Conservation (phyloP, 306 rosid species). For the Rosa lucieae region DNA sequence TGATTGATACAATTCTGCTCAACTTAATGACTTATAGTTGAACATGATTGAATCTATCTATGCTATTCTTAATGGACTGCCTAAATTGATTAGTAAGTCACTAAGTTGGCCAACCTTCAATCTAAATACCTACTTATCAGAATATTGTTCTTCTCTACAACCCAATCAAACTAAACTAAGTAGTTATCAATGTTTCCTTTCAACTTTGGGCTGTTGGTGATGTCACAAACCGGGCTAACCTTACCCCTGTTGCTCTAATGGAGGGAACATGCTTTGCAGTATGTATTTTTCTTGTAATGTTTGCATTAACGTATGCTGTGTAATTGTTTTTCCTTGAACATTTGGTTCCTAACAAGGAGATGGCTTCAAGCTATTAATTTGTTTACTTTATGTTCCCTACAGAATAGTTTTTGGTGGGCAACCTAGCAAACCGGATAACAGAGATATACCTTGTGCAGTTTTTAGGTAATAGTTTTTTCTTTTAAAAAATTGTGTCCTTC, state of each 20-base stretch:
- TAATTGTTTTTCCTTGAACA: neutral
- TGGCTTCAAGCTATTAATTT: neutral
- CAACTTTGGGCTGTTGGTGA: conserved; percentile 85
- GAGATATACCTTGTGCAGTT: conserved; percentile 51
- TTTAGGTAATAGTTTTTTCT: conserved; percentile 39
- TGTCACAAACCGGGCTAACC: conserved; percentile 84
- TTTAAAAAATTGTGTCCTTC: neutral
- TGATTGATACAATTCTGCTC: too few species aligned
- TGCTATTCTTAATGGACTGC: too few species aligned
- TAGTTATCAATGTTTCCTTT: too few species aligned
- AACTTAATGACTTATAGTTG: too few species aligned
- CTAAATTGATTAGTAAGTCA: too few species aligned
- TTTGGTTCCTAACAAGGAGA: conserved; percentile 8
- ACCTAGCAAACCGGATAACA: conserved; percentile 68
- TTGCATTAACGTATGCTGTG: neutral
- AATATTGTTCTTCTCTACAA: too few species aligned
- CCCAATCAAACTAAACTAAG: too few species aligned
- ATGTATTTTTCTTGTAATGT: conserved; percentile 35
- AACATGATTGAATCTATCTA: too few species aligned
- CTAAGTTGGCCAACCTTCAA: too few species aligned
- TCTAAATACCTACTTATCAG: too few species aligned
- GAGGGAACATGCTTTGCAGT: conserved; percentile 86
- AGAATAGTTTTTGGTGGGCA: conserved; percentile 88
- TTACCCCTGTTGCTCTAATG: conserved; percentile 95
- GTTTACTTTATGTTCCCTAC: conserved; percentile 31